phyloP scores from a whole-genome alignment of 805 yeast genomes.

The Ogataea wickerhamii region DNA sequence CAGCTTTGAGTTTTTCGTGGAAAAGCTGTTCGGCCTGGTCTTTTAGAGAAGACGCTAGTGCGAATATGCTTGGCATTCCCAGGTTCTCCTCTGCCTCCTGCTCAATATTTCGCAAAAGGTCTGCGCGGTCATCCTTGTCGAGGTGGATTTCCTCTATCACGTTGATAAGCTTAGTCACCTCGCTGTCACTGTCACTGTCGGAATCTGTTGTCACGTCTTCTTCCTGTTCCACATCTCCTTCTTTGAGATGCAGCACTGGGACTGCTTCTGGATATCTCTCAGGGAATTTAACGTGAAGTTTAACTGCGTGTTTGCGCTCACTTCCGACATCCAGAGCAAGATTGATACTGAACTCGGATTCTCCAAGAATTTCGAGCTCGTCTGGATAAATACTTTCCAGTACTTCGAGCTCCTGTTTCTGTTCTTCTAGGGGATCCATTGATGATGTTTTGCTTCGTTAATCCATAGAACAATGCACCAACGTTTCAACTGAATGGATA shows the following conservation, averaged over 20 bases:
- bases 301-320: constrained; percentile 52
- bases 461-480: no score
- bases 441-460: no score
- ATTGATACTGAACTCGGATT: constrained; percentile 51
- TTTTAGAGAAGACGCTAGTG: constrained; percentile 71
- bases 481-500: no score
- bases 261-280: constrained; percentile 76
- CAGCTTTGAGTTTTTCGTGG: constrained; percentile 48
- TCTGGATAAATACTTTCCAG: constrained; percentile 92
- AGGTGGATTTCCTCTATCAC: constrained; percentile 59
- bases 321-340: constrained; percentile 67
- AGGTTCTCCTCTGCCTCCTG: constrained; percentile 71
- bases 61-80: constrained; percentile 90
- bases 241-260: constrained; percentile 51
- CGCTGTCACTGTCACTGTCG: constrained; percentile 47
- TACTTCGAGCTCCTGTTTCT: constrained; percentile 84
- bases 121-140: constrained; percentile 42
- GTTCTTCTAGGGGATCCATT: constrained; percentile 83
- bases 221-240: constrained; percentile 32
- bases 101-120: constrained; percentile 38
- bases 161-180: constrained; percentile 44
- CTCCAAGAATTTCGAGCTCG: constrained; percentile 54
- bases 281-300: constrained; percentile 67
- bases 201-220: constrained; percentile 38
- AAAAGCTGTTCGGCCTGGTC: constrained; percentile 76